phyloP scores from a whole-genome alignment of 768 basidiomycete genomes.

The Russula ochroleuca region DNA sequence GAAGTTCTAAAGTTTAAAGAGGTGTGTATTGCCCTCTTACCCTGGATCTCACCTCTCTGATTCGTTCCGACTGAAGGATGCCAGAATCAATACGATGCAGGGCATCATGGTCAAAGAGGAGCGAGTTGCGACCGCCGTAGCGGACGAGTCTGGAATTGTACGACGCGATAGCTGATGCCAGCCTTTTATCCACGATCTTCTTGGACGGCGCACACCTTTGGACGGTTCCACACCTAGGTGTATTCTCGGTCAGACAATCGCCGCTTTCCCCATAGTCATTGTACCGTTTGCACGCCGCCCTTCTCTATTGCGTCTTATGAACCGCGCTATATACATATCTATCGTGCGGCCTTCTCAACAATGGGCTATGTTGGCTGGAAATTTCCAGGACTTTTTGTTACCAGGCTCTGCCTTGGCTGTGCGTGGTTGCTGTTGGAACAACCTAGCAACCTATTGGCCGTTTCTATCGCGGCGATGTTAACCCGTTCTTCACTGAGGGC shows the following conservation, averaged over 20 bases:
- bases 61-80: background rate
- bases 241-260: slow-evolving; percentile 21
- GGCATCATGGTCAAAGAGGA: background rate
- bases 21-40: background rate
- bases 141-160: background rate
- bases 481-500: background rate
- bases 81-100: background rate
- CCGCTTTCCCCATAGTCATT: slow-evolving; percentile 23
- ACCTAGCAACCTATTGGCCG: background rate
- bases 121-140: background rate
- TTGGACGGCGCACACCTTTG: background rate
- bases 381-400: background rate
- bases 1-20: background rate
- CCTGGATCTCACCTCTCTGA: background rate
- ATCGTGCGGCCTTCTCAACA: too few relatives aligned
- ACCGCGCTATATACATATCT: too few relatives aligned
- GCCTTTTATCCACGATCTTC: background rate
- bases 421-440: too few relatives aligned
- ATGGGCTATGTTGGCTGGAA: too few relatives aligned
- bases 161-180: background rate
- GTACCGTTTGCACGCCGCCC: background rate
- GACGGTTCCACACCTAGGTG: background rate
- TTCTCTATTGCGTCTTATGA: background rate
- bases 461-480: background rate
- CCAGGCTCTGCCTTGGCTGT: background rate